Base-by-base conservation (phyloP, 2,329 filamentous ascomycete species). In the Didymella glomerata region DNA sequence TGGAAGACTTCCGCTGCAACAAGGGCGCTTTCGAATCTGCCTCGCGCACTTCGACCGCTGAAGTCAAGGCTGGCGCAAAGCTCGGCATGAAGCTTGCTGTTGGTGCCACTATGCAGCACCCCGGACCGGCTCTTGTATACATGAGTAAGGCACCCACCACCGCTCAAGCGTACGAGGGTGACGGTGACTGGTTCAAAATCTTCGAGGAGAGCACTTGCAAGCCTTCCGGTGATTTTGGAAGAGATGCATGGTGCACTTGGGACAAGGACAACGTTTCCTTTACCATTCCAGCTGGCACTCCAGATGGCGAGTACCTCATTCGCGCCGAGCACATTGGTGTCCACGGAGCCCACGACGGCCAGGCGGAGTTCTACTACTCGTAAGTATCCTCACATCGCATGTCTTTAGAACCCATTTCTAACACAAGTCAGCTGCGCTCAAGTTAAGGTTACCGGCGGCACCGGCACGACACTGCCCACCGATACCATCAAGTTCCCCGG, bases 251-350 rank as follows among this genome's bases (percentile, higher is more conserved):
- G 32, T 34, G 32, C 32, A 34, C 32, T n/a, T 34, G 32, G 32
- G 32, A 34, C 13, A 34, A 34, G 14, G 32, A 34, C 32, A 34
- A 34, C 6, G 32, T 34, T n/a, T 34, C 32, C 13, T 34, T 34
- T 7, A 16, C 11, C 3, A n/a, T 34, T 13, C 32, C 32, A 3
- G 32, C 32, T 34, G 32, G 32, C 16, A 34, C 32, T 2, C 32
- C 32, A 3, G 59, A 68, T n/a, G 79, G 79, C 18, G 69, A 81
- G 64, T 81, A 81, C 64, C 69, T 82, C 24, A 64, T 81, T 22
- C 74, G 79, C 16, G 66, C 75, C 20, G 79, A 82, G 68, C 79
- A 81, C 55, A 78, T 82, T 48, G 79, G 69, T 34, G 64, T 81
- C 18, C 79, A 80, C 62, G 73, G 75, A 48, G 76, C 72, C 38